Conservation (phyloP, 2,329 filamentous ascomycete species). For the Hypoxylon sp. region DNA sequence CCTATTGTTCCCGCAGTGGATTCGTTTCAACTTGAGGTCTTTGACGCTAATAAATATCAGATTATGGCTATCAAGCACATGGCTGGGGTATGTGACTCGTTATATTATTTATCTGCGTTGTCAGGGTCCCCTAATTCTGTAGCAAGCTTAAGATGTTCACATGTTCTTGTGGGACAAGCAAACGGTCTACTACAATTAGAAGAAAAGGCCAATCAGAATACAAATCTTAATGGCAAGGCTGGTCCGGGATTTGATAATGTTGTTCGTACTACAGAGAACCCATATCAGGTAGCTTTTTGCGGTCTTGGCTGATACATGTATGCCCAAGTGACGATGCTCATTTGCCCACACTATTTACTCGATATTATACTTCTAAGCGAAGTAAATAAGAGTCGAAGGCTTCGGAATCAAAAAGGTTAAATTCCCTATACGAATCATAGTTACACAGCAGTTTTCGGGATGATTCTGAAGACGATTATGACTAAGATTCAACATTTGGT, state of each 20-base stretch:
- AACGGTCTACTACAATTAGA: constrained; percentile 11
- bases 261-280: constrained; percentile 31
- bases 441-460: background rate
- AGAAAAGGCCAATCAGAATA: constrained; percentile 25
- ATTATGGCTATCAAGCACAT: constrained; percentile 35
- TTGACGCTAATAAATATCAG: constrained; percentile 34
- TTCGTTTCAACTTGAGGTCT: constrained; percentile 39
- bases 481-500: background rate
- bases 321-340: constrained; percentile 7
- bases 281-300: constrained; percentile 8
- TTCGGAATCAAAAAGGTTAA: background rate
- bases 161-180: constrained; percentile 6
- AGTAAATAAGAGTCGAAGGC: no score
- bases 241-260: constrained; percentile 26
- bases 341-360: constrained; percentile 1
- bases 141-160: constrained; percentile 16
- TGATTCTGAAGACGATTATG: background rate
- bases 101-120: constrained; percentile 21
- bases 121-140: constrained; percentile 8
- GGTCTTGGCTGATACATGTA: constrained; percentile 6
- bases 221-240: constrained; percentile 11
- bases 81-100: constrained; percentile 22
- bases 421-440: background rate
- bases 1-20: constrained; percentile 36
- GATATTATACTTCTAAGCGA: background rate